Base-by-base conservation (phyloP, 768 basidiomycete genomes). In the Mycena sanguinolenta region DNA sequence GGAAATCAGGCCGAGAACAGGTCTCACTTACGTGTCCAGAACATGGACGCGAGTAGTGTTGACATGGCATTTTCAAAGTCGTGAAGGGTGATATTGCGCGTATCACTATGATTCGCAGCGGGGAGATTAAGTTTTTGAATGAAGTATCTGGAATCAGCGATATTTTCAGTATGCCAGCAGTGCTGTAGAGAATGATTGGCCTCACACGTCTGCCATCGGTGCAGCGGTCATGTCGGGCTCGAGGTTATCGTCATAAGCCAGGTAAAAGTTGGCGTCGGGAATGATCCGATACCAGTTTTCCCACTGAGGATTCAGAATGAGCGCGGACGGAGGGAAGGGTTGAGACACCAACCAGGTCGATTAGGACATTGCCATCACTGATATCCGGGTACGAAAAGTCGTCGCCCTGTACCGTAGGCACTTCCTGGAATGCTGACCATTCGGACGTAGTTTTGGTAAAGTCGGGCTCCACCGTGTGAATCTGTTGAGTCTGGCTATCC, bases 51-150 rank as follows among this genome's bases (percentile, higher is more conserved):
- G 30, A 44, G 38, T 3, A 63, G 9, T 5, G 2, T 19, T 1
- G 62, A 63, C n/a, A 63, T 38, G 21, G 62, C 62, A 30, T 63
- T 63, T 30, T 63, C 62, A 19, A 63, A 8, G 5, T 63, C 62
- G 17, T 63, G 62, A 5, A 63, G 28, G 19, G 14, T 53, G 14
- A 39, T 39, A 42, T 16, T 63, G 7, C 0, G 59, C 34, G 60
- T 27, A 52, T 38, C 34, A 36, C 5, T 38, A 23, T 39, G 34
- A 21, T 53, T 54, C 0, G 62, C 36, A 3, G 62, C 23, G 16
- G 34, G 52, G 21, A 63, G 54, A 54, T 53, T 63, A 4, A 63
- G 13, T 38, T 39, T 42, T 27, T 63, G 62, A 9, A 53, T 53
- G 17, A 54, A 27, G 38, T 54, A 63, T 30, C 62, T 63, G 38